phyloP scores from a whole-genome alignment of 441 rosid genomes.

The Erodium moschatum region DNA sequence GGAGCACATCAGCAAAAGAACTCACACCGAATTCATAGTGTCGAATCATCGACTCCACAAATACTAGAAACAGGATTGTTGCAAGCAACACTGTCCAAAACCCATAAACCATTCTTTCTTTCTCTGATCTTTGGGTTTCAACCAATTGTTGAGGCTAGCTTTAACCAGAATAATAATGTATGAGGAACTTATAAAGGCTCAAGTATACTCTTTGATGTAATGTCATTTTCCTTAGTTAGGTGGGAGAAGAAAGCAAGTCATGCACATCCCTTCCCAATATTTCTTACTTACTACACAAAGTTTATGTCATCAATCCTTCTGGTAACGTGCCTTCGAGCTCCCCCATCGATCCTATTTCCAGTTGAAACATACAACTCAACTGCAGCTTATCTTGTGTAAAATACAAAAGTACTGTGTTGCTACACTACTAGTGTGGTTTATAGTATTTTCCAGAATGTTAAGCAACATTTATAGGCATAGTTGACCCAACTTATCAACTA shows the following conservation, averaged over 20 bases:
- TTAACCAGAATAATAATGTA: background rate
- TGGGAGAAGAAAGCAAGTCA: conserved; percentile 11
- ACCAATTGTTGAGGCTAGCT: background rate
- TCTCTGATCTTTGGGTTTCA: background rate
- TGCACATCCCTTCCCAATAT: conserved; percentile 9
- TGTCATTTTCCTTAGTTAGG: conserved; percentile 52
- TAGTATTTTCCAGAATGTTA: conserved; percentile 1
- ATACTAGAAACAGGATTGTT: conserved; percentile 29
- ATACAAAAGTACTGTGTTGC: background rate
- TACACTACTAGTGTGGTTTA: background rate
- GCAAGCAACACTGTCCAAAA: conserved; percentile 25
- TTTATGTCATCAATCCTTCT: conserved; percentile 15
- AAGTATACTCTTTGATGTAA: conserved; percentile 27
- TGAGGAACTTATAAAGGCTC: conserved; percentile 21
- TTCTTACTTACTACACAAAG: conserved; percentile 50
- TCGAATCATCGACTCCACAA: conserved; percentile 38
- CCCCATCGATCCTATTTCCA: conserved; percentile 22
- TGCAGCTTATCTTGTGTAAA: conserved; percentile 11
- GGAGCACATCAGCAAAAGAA: background rate
- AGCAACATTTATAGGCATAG: background rate
- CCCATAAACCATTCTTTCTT: conserved; percentile 19
- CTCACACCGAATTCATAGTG: conserved; percentile 61
- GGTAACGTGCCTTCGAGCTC: conserved; percentile 19
- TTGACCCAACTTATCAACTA: background rate
- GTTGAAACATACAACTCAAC: conserved; percentile 39